These are phyloP conservation scores for Scedosporium boydii DNA, from an alignment of 2,329 filamentous ascomycete species.

Conservation along the genomic window DNA sequence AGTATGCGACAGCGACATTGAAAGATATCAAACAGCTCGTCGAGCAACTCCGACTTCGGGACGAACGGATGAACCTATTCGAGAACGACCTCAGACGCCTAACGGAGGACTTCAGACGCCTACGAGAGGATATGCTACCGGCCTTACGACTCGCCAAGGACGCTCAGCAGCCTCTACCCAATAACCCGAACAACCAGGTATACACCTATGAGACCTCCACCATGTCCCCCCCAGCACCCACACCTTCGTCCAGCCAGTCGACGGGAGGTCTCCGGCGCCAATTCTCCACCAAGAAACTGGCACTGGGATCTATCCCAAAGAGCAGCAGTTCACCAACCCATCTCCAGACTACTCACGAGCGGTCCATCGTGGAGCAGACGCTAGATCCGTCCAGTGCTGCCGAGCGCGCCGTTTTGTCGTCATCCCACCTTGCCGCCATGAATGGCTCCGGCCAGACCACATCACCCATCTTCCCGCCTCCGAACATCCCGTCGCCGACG, in stretches of 20 bases:
- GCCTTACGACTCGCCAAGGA: conserved; percentile 88
- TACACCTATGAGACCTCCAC: conserved; percentile 40
- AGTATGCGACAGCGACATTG: conserved; percentile 79
- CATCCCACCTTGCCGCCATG: conserved; percentile 61
- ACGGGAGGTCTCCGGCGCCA: conserved; percentile 56
- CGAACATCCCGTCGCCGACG: conserved; percentile 61
- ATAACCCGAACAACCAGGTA: conserved; percentile 25
- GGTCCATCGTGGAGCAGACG: conserved; percentile 51
- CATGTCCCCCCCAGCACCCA: conserved; percentile 46
- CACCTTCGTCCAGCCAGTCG: conserved; percentile 40
- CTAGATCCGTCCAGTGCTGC: conserved; percentile 62
- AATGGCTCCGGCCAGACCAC: conserved; percentile 52
- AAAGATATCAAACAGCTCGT: conserved; percentile 90
- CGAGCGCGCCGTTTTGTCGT: conserved; percentile 55
- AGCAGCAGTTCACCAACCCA: conserved; percentile 67
- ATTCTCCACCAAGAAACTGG: conserved; percentile 62
- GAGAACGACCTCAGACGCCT: conserved; percentile 78
- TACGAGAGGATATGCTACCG: conserved; percentile 86
- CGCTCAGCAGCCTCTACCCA: conserved; percentile 75
- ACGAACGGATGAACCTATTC: conserved; percentile 77
- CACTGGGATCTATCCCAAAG: conserved; percentile 59
- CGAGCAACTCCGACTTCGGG: conserved; percentile 77
- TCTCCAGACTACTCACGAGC: conserved; percentile 58
- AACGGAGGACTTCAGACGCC: conserved; percentile 76
- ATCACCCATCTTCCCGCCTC: conserved; percentile 47